Evolutionary conservation across 2,329 filamentous ascomycete genomes (phyloP).

Genomic region (Hypoxylon sp.): DNA sequence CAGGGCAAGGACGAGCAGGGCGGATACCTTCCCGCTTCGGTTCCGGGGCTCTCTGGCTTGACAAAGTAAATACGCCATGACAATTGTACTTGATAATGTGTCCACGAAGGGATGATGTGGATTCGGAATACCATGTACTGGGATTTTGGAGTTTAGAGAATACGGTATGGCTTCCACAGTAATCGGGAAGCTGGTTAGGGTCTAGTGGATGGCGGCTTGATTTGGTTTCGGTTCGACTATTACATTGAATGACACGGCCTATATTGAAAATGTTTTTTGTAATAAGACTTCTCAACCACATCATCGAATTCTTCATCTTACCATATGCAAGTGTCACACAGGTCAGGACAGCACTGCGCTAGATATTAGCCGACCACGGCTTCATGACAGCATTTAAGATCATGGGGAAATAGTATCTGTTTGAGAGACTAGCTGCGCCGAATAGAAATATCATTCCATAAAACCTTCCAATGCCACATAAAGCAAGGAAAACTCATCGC

Average conservation of each 20-base stretch:
- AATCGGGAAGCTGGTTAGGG: neutral
- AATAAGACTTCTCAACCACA: too few species aligned
- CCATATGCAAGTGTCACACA: too few species aligned
- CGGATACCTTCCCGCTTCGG: constrained; percentile 52
- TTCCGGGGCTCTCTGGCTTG: constrained; percentile 21
- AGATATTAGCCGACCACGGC: too few species aligned
- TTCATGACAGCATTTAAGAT: neutral
- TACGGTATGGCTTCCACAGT: neutral
- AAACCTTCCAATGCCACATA: too few species aligned
- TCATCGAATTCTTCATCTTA: neutral
- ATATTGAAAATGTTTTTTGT: too few species aligned
- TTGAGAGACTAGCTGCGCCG: neutral
- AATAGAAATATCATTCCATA: neutral
- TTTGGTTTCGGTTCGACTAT: neutral
- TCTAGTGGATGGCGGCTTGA: too few species aligned
- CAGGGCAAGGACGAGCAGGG: constrained; percentile 72
- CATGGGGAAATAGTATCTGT: neutral
- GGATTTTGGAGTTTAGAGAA: neutral
- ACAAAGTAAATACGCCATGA: constrained; percentile 11
- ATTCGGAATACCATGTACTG: neutral
- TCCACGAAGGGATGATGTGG: neutral
- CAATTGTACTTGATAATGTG: neutral
- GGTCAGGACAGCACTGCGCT: too few species aligned
- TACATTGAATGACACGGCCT: too few species aligned
- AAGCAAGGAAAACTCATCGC: constrained; percentile 3